phyloP scores from a whole-genome alignment of 306 rosid species.

The Quercus rubra region DNA sequence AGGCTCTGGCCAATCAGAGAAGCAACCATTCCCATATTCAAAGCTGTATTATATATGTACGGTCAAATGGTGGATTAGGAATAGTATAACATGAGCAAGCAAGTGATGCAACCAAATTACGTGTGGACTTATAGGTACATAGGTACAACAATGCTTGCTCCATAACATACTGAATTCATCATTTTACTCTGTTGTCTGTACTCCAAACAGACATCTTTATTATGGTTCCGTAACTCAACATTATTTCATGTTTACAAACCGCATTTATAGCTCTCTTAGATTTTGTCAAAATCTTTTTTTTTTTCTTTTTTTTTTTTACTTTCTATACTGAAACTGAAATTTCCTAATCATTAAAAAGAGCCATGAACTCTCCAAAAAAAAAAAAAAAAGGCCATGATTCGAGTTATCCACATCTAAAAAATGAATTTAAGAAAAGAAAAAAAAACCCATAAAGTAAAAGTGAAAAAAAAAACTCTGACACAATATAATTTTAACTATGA shows the following conservation, averaged over 20 bases:
- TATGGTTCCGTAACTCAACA: not conserved
- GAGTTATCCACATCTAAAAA: no score
- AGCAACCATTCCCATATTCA: no score
- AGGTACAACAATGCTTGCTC: constrained; percentile 20
- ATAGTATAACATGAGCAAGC: no score
- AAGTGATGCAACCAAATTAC: constrained; percentile 22
- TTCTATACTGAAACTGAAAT: not conserved
- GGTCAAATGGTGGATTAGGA: not conserved
- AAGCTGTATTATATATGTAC: not conserved
- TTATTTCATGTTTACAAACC: not conserved
- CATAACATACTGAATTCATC: constrained; percentile 18
- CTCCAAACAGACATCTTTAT: not conserved
- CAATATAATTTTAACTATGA: not conserved
- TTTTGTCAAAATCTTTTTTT: not conserved
- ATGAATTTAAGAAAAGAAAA: not conserved
- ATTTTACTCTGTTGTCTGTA: not conserved
- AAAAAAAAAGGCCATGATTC: not conserved
- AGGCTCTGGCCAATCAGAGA: not conserved
- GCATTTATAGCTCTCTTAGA: constrained; percentile 15
- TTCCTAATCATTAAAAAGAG: constrained; percentile 10
- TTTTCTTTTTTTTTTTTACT: not conserved
- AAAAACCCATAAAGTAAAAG: no score
- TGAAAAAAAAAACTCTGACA: not conserved
- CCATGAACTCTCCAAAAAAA: no score
- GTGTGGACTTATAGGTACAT: not conserved